Percentiles rank a stretch among this genome's conserved stretches.
These are phyloP conservation scores for Dianthus caryophyllus DNA, from an alignment of 148 eudicot genomes.

Conservation along the genomic window DNA sequence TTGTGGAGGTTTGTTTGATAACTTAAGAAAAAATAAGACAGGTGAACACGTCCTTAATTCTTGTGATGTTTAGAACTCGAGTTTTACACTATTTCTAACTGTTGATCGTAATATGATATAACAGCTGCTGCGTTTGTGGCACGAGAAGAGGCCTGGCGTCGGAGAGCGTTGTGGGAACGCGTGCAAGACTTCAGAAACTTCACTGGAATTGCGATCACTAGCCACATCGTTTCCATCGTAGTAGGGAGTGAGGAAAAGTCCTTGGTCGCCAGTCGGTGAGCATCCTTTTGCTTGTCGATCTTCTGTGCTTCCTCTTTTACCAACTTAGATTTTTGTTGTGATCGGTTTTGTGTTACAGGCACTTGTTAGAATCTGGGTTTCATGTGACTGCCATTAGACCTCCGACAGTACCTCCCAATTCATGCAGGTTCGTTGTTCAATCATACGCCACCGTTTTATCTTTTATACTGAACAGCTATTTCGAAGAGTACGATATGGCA, in stretches of 20 bases:
- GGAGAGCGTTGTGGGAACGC: constrained; percentile 64
- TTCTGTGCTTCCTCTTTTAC: neutral
- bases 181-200: constrained; percentile 69
- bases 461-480: no score
- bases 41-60: no score
- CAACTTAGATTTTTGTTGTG: constrained; percentile 1
- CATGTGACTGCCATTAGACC: constrained; percentile 97
- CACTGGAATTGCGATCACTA: constrained; percentile 71
- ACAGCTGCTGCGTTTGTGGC: constrained; percentile 90
- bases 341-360: constrained; percentile 38
- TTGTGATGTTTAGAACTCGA: neutral
- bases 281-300: neutral
- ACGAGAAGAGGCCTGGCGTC: constrained; percentile 77
- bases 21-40: no score
- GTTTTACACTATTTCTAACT: neutral
- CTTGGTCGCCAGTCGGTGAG: constrained; percentile 73
- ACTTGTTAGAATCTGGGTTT: constrained; percentile 75
- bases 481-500: neutral
- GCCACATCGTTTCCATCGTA: constrained; percentile 82
- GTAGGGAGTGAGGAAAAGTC: constrained; percentile 88
- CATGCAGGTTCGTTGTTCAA: constrained; percentile 68
- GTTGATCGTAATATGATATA: constrained; percentile 20
- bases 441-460: neutral
- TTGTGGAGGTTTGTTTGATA: no score
- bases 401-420: constrained; percentile 93